Base-by-base conservation (phyloP, 805 yeast genomes). In the Alloascoidea africana region DNA sequence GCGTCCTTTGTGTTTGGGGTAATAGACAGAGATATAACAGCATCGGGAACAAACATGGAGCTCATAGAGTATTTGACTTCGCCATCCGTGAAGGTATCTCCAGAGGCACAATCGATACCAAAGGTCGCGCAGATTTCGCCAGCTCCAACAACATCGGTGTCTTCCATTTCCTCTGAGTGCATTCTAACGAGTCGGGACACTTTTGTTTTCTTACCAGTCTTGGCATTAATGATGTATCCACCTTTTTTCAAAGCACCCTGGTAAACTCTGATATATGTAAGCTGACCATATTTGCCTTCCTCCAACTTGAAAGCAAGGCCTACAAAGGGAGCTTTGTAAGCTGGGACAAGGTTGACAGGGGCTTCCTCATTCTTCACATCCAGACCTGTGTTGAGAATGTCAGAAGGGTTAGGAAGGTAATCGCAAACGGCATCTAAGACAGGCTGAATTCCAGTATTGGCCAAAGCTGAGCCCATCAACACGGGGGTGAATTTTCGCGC, bases 91-190 rank as follows among this genome's bases (percentile, higher is more conserved):
- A 91, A 91, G 11, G 97, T 85, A 54, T 91, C 98, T 53, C 99
- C 99, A 11, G 98, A 91, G 6, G 97, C 77, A 70, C 99, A 91
- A 59, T 91, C 98, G 48, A 91, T 83, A 62, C 99, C 99, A 51
- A 91, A 91, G 41, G 97, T 89, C 39, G 99, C 99, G 65, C 99
- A 91, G 51, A 91, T 91, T 65, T 91, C 98, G 57, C 99, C 99
- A 18, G 97, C 89, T 16, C 89, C 91, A 52, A 85, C 79, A 62
- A 87, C 96, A 36, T 77, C 82, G 36, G 85, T 91, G 55, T 91
- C 99, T 65, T 91, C 98, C 97, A 91, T 87, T 56, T 91, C 98
- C 44, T 87, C 84, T 18, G 96, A 85, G 65, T 91, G 97, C 99
- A 91, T 91, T 63, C 97, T 80, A 37, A 86, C 98, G 51, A 91